Conservation (phyloP, 768 basidiomycete species). For the Serendipita sp. region DNA sequence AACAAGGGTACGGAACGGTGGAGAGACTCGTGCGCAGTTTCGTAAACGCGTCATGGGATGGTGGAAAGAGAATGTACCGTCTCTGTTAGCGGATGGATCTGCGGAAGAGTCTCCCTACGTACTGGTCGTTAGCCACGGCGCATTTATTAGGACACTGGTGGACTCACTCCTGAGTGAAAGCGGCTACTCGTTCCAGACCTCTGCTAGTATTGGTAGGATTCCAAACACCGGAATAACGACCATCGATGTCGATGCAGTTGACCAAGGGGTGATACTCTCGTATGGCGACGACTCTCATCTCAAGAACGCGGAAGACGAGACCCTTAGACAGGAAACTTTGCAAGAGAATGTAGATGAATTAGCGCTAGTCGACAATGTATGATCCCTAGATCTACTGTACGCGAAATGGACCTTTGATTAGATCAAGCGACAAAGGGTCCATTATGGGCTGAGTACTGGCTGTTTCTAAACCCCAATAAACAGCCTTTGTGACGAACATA, state of each 20-base stretch:
- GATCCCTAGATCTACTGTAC: no score
- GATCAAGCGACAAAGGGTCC: no score
- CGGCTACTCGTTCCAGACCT: not conserved
- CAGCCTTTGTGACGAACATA: no score
- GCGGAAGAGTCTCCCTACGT: not conserved
- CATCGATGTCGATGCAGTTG: not conserved
- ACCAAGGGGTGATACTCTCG: not conserved
- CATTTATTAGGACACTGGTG: not conserved
- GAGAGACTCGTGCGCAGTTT: not conserved
- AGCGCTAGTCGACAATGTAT: no score
- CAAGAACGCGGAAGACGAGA: not conserved
- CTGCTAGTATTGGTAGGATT: not conserved
- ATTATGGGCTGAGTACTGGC: not conserved
- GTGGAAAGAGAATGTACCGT: not conserved
- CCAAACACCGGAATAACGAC: conserved; percentile 1
- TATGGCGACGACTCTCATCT: not conserved
- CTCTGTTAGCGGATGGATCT: not conserved
- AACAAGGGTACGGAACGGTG: not conserved
- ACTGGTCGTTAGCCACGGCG: not conserved
- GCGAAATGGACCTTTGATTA: no score
- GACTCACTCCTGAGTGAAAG: not conserved
- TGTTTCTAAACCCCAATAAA: no score
- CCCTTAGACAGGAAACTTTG: not conserved
- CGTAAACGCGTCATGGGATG: not conserved
- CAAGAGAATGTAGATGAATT: not conserved